These are phyloP conservation scores for Ilyonectria sp. DNA, from an alignment of 2,329 filamentous ascomycete species.

Conservation along the genomic window DNA sequence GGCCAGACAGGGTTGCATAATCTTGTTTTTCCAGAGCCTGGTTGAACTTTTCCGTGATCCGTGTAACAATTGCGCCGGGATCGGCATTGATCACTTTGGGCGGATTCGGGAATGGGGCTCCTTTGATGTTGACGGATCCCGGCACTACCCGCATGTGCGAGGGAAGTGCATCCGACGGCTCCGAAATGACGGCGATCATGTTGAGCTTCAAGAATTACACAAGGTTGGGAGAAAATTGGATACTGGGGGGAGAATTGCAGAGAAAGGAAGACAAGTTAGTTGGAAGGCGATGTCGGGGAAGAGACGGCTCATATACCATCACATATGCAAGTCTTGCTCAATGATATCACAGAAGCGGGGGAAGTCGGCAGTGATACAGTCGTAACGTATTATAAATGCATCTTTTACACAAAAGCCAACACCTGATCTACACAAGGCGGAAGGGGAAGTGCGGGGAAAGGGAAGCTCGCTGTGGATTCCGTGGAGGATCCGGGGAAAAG, in stretches of 20 bases:
- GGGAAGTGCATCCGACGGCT: background rate
- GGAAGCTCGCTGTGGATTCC: conserved; percentile 5
- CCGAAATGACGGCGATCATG: conserved; percentile 4
- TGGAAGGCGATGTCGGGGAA: background rate
- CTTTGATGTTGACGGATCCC: conserved; percentile 27
- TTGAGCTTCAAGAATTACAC: background rate
- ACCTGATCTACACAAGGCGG: conserved; percentile 2
- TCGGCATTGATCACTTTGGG: background rate
- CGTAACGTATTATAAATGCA: conserved; percentile 3
- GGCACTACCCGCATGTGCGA: conserved; percentile 28
- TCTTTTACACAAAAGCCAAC: conserved; percentile 6
- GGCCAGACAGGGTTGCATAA: conserved; percentile 47
- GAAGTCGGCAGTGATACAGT: conserved; percentile 15
- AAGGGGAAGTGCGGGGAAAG: conserved; percentile 20
- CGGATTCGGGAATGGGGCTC: conserved; percentile 8
- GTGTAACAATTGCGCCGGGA: conserved; percentile 3
- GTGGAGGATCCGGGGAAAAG: conserved; percentile 7
- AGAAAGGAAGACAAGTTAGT: background rate
- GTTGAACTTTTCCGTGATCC: conserved; percentile 57
- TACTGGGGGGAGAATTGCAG: background rate
- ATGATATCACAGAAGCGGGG: conserved; percentile 19
- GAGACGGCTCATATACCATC: conserved; percentile 11
- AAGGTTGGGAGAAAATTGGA: background rate
- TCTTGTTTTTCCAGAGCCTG: conserved; percentile 55
- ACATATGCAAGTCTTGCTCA: conserved; percentile 6